Base-by-base conservation (phyloP, 805 yeast genomes). In the Hanseniaspora hatyaiensis region DNA sequence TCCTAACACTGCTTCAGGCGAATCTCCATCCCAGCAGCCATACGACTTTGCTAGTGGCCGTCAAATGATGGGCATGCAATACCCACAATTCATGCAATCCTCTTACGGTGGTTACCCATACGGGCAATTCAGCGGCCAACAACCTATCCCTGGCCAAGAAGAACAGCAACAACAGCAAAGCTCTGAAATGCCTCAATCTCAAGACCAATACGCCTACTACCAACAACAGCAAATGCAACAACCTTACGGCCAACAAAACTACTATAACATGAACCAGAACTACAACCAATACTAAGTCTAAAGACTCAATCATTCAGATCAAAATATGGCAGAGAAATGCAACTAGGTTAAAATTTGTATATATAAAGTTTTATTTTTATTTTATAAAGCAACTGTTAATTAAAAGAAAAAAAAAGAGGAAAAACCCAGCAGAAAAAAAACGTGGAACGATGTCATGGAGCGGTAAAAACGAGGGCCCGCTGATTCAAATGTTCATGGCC, bases 241-340 rank as follows among this genome's bases (percentile, higher is more conserved):
- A 31, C 59, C 56, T 42, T 62, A 62, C 47, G 53, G 56, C 20
- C 65, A 62, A 45, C 57, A 57, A 42, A 64, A 61, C 50, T 65
- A 62, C 51, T 59, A 59, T 51, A 57, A 63, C 34, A 65, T 61
- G 52, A 54, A 58, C 52, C 62, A 58, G 47, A 57, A 54, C 31
- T 45, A 45, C 18, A 36, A 45, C 32, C 49, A 45, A 45, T 45
- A 45, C 13, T 45, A 37, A 26, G 11, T 26, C 6, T 8, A 8
- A 26, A 26, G 6, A 26, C 6, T 26, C 29, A 8, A 8, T 26
- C 29, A 8, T 26, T 26, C 11, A 26, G 29, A 11, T 26, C 6
- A 8, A 26, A 26, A 26, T 26, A 11, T 8, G 11, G 11, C 6
- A 26, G 11, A 26, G 11, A 26, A 6, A 26, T 11, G 11, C 29